Base-by-base conservation (phyloP, 352 stramenopile genomes). In the Phytophthora megakarya region DNA sequence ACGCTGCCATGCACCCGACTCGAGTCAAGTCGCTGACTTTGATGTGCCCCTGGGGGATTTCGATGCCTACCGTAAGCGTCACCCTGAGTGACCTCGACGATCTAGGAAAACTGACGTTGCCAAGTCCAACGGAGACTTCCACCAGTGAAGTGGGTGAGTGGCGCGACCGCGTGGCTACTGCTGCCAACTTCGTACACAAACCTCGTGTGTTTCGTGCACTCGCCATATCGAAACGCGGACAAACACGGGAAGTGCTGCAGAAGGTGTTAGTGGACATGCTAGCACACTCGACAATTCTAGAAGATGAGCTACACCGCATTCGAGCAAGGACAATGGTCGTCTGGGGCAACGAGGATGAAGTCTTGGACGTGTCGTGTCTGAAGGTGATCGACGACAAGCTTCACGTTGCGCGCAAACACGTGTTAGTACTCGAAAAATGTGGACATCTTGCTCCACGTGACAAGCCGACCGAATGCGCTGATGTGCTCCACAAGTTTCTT, bases 41-140 rank as follows among this genome's bases (percentile, higher is more conserved):
- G 55, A 75, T 92, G 45, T 87, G 81, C 47, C 81, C 83, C 2
- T 85, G 81, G 47, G 83, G 83, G 0, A 79, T 92, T 50, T 78
- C 74, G 0, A 85, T 86, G 73, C 71, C 76, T 32, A 88, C 73
- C 13, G 72, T 76, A 52, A 92, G 79, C 57, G 75, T 83, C 52
- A 76, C 67, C 25, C 72, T 86, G 18, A 73, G 72, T 19, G 56
- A 86, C 33, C 55, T 88, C 9, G 76, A 88, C 30, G 66, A 83
- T 30, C 63, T 83, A 47, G 76, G 70, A 15, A 74, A 77, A 38
- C 76, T 87, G 51, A 53, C 80, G 38, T 52, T 89, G 63, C 67
- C 81, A 21, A 83, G 77, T 3, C 69, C 73, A n/a, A 89, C 81
- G 0, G 65, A 47, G 72, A 89, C 32, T 38, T 89, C 57, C 38